Evolutionary conservation across 2,329 filamentous ascomycete species (phyloP).

Genomic region (Alternaria sp.): DNA sequence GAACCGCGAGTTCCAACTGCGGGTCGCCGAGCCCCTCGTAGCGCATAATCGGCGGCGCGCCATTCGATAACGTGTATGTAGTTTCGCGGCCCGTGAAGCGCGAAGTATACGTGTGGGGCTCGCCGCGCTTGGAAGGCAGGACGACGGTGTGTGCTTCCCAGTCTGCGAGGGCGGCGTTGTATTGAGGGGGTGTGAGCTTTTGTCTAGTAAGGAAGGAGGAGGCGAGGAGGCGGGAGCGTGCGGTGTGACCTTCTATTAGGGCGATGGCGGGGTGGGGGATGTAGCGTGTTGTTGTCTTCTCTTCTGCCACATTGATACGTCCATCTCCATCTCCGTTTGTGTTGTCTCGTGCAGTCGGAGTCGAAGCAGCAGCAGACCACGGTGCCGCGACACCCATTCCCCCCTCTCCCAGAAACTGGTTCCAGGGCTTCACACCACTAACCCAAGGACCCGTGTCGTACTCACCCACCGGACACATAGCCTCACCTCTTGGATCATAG

Average conservation of each 20-base stretch:
- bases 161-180: not conserved
- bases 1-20: not conserved
- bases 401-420: slow-evolving; percentile 30
- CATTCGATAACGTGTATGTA: slow-evolving; percentile 18
- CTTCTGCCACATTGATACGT: not conserved
- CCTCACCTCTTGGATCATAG: slow-evolving; percentile 5
- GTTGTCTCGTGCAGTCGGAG: not conserved
- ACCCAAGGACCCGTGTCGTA: slow-evolving; percentile 23
- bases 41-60: slow-evolving; percentile 19
- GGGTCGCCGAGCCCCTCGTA: slow-evolving; percentile 17
- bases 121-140: not conserved
- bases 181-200: not conserved
- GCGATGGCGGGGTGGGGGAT: slow-evolving; percentile 35
- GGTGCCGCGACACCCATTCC: slow-evolving; percentile 25
- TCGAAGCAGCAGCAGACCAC: not conserved
- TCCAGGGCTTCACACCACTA: slow-evolving; percentile 36
- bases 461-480: not conserved
- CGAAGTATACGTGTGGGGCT: not conserved
- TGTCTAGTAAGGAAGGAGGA: not conserved
- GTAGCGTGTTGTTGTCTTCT: slow-evolving; percentile 6
- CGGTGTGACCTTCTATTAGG: slow-evolving; percentile 31
- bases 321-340: not conserved
- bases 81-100: not conserved
- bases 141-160: slow-evolving; percentile 2
- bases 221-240: slow-evolving; percentile 12